Conservation (phyloP, 352 stramenopile species). For the Pythium sp. region DNA sequence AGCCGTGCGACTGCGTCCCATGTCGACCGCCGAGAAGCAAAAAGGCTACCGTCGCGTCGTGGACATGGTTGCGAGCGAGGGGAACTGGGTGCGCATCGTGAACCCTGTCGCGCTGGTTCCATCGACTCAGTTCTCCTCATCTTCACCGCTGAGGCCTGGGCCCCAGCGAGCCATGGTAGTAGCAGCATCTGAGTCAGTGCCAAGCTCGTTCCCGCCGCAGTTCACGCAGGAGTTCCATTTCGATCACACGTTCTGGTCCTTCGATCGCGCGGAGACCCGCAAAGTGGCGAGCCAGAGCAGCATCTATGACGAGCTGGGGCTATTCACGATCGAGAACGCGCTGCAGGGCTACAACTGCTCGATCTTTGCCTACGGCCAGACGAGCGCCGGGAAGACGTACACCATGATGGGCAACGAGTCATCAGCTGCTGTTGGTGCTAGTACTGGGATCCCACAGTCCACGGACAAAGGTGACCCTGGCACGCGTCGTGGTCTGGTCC, state of each 20-base stretch:
- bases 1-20: constrained; percentile 66
- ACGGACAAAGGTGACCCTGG: background rate
- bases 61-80: constrained; percentile 44
- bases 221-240: constrained; percentile 75
- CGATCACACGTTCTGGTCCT: constrained; percentile 77
- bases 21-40: constrained; percentile 63
- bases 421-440: background rate
- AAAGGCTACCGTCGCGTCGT: constrained; percentile 53
- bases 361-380: constrained; percentile 75
- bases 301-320: constrained; percentile 61
- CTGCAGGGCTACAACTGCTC: constrained; percentile 72
- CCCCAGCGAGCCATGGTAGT: background rate
- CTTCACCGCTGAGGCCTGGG: background rate
- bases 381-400: constrained; percentile 70
- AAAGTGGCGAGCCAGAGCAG: constrained; percentile 42
- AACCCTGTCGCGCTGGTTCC: constrained; percentile 46
- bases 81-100: constrained; percentile 52
- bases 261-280: constrained; percentile 28
- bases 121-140: constrained; percentile 5
- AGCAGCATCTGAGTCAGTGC: background rate
- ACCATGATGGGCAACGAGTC: constrained; percentile 53
- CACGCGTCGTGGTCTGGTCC: constrained; percentile 43
- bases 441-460: constrained; percentile 7
- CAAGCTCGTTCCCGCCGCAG: constrained; percentile 32
- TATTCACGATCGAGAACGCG: constrained; percentile 50